A percentile compares a stretch with the other conserved stretches of the same genome.
These are phyloP conservation scores for Lachnellula subtilissima DNA, from an alignment of 2,329 filamentous ascomycete genomes.

Conservation along the genomic window DNA sequence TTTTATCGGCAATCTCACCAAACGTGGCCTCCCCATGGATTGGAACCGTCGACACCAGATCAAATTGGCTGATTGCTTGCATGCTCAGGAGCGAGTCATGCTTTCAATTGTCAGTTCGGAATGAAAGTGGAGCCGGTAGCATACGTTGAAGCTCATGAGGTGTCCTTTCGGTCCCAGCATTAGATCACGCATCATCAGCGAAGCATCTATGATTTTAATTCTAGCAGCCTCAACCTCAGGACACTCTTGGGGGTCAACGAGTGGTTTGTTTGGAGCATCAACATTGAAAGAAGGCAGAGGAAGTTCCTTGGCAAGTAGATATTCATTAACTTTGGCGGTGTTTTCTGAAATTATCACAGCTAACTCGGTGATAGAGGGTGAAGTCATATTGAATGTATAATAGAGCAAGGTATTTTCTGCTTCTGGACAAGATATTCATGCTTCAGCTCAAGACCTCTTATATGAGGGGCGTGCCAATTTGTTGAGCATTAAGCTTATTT, in stretches of 20 bases:
- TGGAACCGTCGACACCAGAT: constrained; percentile 17
- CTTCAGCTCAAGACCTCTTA: no score
- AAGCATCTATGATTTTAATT: neutral
- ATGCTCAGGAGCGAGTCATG: constrained; percentile 6
- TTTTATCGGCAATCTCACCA: constrained; percentile 17
- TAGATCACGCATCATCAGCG: neutral
- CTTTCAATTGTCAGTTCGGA: neutral
- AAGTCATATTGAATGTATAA: neutral
- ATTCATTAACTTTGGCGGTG: neutral
- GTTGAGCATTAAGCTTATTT: no score
- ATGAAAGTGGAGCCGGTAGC: neutral
- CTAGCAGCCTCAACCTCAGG: constrained; percentile 1
- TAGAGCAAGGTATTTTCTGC: no score
- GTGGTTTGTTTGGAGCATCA: neutral
- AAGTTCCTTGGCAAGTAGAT: neutral
- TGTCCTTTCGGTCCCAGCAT: constrained; percentile 4
- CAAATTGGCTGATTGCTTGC: constrained; percentile 22
- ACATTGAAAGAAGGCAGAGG: neutral
- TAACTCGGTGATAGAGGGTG: neutral
- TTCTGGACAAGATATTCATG: no score
- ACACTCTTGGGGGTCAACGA: neutral
- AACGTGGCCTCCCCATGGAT: constrained; percentile 18
- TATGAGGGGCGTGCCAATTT: no score
- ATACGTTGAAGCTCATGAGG: constrained; percentile 1
- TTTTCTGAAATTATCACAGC: neutral